phyloP scores from a whole-genome alignment of 331 rosid genomes.

The Spiraea crenata region DNA sequence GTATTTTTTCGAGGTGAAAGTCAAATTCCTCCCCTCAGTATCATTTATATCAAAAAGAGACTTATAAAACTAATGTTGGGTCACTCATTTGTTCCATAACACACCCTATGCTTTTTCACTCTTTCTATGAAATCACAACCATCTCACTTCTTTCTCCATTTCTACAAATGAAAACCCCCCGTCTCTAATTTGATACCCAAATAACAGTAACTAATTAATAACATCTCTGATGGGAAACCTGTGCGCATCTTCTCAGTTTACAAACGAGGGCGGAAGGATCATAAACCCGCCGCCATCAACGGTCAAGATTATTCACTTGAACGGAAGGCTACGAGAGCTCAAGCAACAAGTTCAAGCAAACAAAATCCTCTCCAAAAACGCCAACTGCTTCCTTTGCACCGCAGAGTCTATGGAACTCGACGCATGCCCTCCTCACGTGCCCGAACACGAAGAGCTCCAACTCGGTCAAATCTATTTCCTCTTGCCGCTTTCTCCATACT shows the following conservation, averaged over 20 bases:
- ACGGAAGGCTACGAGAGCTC: slow-evolving; percentile 52
- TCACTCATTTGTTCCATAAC: too few relatives aligned
- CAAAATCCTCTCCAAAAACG: slow-evolving; percentile 49
- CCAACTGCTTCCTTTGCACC: slow-evolving; percentile 52
- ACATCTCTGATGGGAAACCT: slow-evolving; percentile 38
- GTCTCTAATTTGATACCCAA: too few relatives aligned
- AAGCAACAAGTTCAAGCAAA: slow-evolving; percentile 40
- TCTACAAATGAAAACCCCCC: too few relatives aligned
- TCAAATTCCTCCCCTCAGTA: too few relatives aligned
- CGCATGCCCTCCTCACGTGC: slow-evolving; percentile 26
- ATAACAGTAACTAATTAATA: too few relatives aligned
- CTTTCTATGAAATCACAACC: too few relatives aligned
- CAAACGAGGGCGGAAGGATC: slow-evolving; percentile 17
- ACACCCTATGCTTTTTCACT: too few relatives aligned
- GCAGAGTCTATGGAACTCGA: slow-evolving; percentile 61
- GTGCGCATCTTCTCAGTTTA: slow-evolving; percentile 44
- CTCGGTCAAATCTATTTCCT: slow-evolving; percentile 58
- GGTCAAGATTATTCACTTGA: slow-evolving; percentile 45
- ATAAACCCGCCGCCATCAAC: slow-evolving; percentile 8
- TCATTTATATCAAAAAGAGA: too few relatives aligned
- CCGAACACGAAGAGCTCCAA: slow-evolving; percentile 42
- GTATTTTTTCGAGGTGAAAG: too few relatives aligned
- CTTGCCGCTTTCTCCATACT: slow-evolving; percentile 41
- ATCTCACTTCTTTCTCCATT: too few relatives aligned
- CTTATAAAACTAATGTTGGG: too few relatives aligned